These are phyloP conservation scores for Isoetes taiwanensis DNA, from an alignment of 75 land plant genomes.

Conservation along the genomic window DNA sequence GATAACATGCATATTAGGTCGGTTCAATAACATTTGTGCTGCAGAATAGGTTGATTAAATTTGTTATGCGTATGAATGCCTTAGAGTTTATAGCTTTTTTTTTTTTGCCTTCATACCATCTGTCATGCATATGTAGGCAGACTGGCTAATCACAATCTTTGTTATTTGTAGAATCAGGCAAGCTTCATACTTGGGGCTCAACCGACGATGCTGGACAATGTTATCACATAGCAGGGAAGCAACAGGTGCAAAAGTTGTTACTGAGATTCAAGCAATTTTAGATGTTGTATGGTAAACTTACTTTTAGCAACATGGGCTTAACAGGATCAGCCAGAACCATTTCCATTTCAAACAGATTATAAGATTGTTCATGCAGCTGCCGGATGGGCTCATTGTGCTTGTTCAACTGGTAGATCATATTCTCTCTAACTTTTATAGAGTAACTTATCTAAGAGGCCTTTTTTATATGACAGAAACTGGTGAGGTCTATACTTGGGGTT, in stretches of 20 bases:
- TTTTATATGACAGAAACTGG: constrained; percentile 37
- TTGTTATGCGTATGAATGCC: neutral
- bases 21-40: neutral
- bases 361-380: constrained; percentile 75
- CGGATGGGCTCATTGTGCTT: constrained; percentile 97
- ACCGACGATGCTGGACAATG: constrained; percentile 91
- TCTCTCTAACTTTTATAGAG: neutral
- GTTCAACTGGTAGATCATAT: constrained; percentile 53
- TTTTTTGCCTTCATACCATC: neutral
- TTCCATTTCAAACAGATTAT: constrained; percentile 62
- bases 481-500: constrained; percentile 95
- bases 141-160: neutral
- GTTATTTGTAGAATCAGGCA: constrained; percentile 51
- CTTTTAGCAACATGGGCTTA: neutral
- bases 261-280: neutral
- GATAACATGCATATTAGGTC: neutral
- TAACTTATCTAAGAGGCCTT: constrained; percentile 8
- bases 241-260: constrained; percentile 50
- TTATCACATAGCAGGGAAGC: constrained; percentile 89
- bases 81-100: neutral
- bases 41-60: neutral
- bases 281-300: neutral
- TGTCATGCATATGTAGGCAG: constrained; percentile 3
- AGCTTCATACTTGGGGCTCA: constrained; percentile 95
- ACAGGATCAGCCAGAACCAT: constrained; percentile 88